These are phyloP conservation scores for Cyamopsis tetragonoloba DNA, from an alignment of 306 rosid genomes.

Conservation along the genomic window DNA sequence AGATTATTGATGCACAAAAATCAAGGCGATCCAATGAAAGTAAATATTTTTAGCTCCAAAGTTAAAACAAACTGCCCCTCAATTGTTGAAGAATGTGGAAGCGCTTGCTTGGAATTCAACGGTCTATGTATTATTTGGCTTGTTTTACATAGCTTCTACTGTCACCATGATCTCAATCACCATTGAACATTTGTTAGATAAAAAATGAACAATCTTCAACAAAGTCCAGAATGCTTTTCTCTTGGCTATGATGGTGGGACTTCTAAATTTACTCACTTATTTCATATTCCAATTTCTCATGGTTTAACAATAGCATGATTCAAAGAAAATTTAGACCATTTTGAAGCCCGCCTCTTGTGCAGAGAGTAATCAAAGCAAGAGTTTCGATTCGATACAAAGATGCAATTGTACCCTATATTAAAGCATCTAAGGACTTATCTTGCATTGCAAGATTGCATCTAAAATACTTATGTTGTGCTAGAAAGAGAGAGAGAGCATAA, in stretches of 20 bases:
- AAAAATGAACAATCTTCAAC: background rate
- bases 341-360: background rate
- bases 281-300: background rate
- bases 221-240: too few relatives aligned
- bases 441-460: too few relatives aligned
- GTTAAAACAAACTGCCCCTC: too few relatives aligned
- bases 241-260: background rate
- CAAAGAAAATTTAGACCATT: background rate
- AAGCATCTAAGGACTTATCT: background rate
- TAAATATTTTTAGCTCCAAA: too few relatives aligned
- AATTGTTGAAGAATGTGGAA: background rate
- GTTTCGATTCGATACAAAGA: background rate
- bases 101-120: background rate
- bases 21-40: too few relatives aligned
- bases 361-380: background rate
- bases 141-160: background rate
- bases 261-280: background rate
- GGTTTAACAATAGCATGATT: background rate
- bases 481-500: background rate
- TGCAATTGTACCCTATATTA: background rate
- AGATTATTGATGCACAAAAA: too few relatives aligned
- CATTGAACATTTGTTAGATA: background rate
- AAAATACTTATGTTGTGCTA: background rate
- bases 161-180: background rate
- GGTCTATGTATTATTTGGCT: background rate